Evolutionary conservation across 306 rosid species (phyloP).

Genomic region (Lagenaria siceraria): DNA sequence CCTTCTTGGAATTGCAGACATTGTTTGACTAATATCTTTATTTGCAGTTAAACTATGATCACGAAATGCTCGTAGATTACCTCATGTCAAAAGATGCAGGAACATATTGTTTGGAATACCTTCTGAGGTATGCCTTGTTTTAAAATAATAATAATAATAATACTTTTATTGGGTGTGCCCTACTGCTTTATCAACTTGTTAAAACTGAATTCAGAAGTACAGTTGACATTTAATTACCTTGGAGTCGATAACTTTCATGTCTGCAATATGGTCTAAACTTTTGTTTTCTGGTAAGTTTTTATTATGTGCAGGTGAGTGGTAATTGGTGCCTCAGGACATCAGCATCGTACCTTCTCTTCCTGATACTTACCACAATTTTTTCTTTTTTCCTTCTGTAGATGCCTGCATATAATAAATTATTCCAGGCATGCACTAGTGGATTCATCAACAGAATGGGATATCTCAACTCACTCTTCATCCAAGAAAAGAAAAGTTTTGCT

Average conservation of each 20-base stretch:
- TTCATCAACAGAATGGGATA: conserved; percentile 29
- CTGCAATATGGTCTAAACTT: background rate
- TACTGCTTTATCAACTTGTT: background rate
- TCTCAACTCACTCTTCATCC: conserved; percentile 25
- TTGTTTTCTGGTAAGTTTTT: background rate
- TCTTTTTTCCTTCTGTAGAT: conserved; percentile 24
- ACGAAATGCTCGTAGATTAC: conserved; percentile 82
- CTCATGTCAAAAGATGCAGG: conserved; percentile 87
- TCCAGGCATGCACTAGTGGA: conserved; percentile 47
- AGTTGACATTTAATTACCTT: background rate
- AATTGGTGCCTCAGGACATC: background rate
- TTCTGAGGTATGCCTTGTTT: conserved; percentile 39
- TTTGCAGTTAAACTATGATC: conserved; percentile 88
- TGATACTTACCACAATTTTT: background rate
- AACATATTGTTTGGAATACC: conserved; percentile 70
- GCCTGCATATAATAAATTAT: conserved; percentile 48
- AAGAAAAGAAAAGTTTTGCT: conserved; percentile 46
- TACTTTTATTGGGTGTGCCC: background rate
- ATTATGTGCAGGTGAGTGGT: background rate
- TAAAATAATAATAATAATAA: background rate
- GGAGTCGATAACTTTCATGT: background rate
- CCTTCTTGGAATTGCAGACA: background rate
- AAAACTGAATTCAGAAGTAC: background rate
- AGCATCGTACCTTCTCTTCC: conserved; percentile 9
- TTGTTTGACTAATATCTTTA: conserved; percentile 8